Conservation (phyloP, 2,329 filamentous ascomycete species). For the Myriosclerotinia duriaeana region DNA sequence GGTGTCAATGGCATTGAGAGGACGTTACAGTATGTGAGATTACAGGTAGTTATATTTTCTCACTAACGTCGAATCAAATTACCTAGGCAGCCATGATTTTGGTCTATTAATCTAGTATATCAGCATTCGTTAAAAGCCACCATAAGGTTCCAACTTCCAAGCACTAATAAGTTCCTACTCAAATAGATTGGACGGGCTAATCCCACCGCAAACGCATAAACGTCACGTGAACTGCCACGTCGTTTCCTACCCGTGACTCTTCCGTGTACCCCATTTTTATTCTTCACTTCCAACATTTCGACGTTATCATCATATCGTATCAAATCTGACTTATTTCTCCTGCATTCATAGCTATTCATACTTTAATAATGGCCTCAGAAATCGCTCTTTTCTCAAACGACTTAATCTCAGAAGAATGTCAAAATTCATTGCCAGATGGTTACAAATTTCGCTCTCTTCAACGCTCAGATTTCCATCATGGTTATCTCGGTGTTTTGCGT, state of each 20-base stretch:
- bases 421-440: constrained; percentile 11
- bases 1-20: no score
- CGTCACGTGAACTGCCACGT: constrained; percentile 16
- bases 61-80: no score
- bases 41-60: no score
- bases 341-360: not conserved
- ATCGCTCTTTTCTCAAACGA: constrained; percentile 9
- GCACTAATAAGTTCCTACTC: not conserved
- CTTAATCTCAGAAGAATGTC: constrained; percentile 15
- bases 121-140: no score
- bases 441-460: constrained; percentile 22
- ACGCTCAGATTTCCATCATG: constrained; percentile 18
- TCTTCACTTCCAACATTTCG: not conserved
- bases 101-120: no score
- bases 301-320: not conserved
- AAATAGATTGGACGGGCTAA: no score
- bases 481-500: constrained; percentile 16
- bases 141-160: not conserved
- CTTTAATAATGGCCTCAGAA: not conserved
- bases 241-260: constrained; percentile 3
- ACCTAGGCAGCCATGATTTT: not conserved
- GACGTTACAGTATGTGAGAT: no score
- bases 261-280: constrained; percentile 12
- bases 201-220: not conserved
- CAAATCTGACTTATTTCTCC: not conserved